Conservation (phyloP, 768 basidiomycete species). For the Macrolepiota fuliginosa region DNA sequence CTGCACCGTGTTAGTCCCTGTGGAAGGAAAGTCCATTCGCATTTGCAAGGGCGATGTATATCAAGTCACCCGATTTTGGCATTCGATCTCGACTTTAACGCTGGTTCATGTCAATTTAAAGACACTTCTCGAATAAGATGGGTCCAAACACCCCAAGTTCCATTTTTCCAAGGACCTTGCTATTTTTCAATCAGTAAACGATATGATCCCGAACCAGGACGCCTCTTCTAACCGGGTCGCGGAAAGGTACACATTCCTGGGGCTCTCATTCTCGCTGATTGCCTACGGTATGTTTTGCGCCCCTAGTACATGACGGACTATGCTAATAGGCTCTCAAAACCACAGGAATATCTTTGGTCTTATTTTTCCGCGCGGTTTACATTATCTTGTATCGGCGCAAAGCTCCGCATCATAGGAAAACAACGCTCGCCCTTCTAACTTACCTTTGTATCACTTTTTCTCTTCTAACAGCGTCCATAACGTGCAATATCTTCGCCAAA, state of each 20-base stretch:
- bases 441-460: background rate
- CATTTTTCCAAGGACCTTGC: background rate
- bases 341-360: background rate
- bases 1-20: no score
- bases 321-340: background rate
- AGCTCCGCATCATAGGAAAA: background rate
- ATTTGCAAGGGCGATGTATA: no score
- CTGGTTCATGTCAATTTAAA: background rate
- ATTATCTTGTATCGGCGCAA: background rate
- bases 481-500: background rate
- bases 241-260: background rate
- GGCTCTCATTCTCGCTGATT: background rate
- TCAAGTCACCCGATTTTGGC: no score
- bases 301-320: background rate
- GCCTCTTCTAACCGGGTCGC: no score
- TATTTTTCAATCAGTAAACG: no score
- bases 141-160: background rate
- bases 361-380: background rate
- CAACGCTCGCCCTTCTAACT: background rate
- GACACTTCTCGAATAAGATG: background rate
- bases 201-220: background rate
- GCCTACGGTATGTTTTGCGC: background rate
- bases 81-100: no score
- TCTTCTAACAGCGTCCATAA: background rate
- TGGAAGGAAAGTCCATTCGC: no score